phyloP scores from a whole-genome alignment of 1,284 basidiomycete genomes.

The Malassezia restricta region DNA sequence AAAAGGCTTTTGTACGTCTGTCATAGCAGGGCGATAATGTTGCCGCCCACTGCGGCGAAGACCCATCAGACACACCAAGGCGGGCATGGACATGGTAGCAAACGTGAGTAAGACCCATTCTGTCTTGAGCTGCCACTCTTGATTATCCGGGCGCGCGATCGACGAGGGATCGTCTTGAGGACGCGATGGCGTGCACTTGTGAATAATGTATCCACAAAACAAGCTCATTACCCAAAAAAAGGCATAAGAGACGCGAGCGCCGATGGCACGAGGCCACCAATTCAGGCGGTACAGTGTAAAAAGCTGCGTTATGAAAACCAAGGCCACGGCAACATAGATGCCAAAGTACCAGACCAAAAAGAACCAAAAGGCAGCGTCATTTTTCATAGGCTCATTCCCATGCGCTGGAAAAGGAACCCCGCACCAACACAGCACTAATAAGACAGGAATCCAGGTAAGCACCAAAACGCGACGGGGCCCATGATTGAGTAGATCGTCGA shows the following conservation, averaged over 20 bases:
- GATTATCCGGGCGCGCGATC: not conserved
- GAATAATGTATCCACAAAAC: constrained; percentile 48
- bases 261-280: constrained; percentile 49
- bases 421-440: constrained; percentile 8
- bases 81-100: constrained; percentile 52
- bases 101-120: constrained; percentile 53
- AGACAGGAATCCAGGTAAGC: constrained; percentile 9
- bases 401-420: constrained; percentile 5
- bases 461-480: not conserved
- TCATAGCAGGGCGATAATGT: constrained; percentile 43
- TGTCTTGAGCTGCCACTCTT: constrained; percentile 54
- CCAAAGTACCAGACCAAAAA: constrained; percentile 45
- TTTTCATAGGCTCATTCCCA: not conserved
- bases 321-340: constrained; percentile 44
- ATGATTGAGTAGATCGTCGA: constrained; percentile 10
- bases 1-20: constrained; percentile 48
- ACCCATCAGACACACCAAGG: constrained; percentile 45
- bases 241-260: constrained; percentile 50
- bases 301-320: constrained; percentile 53
- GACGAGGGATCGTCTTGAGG: not conserved
- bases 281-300: constrained; percentile 52
- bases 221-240: constrained; percentile 51
- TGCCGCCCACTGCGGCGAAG: constrained; percentile 37
- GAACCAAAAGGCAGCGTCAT: constrained; percentile 43
- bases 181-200: constrained; percentile 37